phyloP scores from a whole-genome alignment of 768 basidiomycete genomes.

The Tricholoma bakamatsutake region DNA sequence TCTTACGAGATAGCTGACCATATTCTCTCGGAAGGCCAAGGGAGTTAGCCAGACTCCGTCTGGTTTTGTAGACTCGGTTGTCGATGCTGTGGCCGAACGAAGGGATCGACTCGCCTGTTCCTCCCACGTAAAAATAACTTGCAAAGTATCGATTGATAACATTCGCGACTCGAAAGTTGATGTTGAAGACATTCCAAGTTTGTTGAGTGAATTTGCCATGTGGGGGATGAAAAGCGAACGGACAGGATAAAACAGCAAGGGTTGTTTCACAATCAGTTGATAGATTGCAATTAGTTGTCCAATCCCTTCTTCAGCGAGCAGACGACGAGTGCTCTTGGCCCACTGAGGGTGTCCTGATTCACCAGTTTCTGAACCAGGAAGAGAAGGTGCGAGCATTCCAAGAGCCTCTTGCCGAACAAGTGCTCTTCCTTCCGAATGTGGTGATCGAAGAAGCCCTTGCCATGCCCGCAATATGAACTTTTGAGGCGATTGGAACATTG shows the following conservation, averaged over 20 bases:
- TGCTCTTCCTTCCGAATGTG: conserved; percentile 63
- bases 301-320: conserved; percentile 87
- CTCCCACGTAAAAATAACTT: conserved; percentile 94
- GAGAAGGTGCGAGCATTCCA: conserved; percentile 77
- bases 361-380: conserved; percentile 54
- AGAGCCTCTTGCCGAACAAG: conserved; percentile 80
- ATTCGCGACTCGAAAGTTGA: conserved; percentile 77
- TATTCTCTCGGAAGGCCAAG: conserved; percentile 75
- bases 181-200: conserved; percentile 73
- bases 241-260: conserved; percentile 87
- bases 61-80: conserved; percentile 15
- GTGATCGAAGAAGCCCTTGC: conserved; percentile 81
- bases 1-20: conserved; percentile 94
- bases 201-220: conserved; percentile 85
- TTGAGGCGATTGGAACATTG: conserved; percentile 78
- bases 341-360: conserved; percentile 67
- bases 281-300: conserved; percentile 73
- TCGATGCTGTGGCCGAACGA: conserved; percentile 8
- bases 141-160: conserved; percentile 84
- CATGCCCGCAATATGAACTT: conserved; percentile 91
- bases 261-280: conserved; percentile 87
- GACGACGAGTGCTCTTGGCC: conserved; percentile 80
- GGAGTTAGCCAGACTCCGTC: conserved; percentile 65
- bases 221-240: conserved; percentile 90
- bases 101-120: conserved; percentile 44